A percentile compares a stretch with the other conserved stretches of the same genome.
Conservation (phyloP, 169 alveolate genomes). For the Plasmodium gallinaceum region DNA sequence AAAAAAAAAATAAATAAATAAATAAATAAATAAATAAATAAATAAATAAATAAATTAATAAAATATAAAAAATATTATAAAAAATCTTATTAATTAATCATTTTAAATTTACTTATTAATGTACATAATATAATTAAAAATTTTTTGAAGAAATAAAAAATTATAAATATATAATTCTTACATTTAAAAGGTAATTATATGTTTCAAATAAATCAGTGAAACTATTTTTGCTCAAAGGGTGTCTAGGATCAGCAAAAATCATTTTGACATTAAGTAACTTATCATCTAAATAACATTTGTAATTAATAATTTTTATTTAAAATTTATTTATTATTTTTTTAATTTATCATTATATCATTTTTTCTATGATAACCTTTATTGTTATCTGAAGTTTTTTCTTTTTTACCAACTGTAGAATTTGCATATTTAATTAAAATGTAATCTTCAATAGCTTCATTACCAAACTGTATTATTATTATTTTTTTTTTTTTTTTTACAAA, state of each 20-base stretch:
- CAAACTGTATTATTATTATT: constrained; percentile 28
- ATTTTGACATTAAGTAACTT: constrained; percentile 38
- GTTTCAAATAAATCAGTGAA: constrained; percentile 45
- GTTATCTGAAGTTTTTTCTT: background rate
- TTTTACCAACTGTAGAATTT: background rate
- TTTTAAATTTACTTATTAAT: background rate
- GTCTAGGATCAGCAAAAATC: constrained; percentile 74
- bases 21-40: background rate
- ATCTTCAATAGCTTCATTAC: constrained; percentile 65
- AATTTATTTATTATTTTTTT: background rate
- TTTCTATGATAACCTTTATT: constrained; percentile 5
- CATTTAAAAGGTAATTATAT: constrained; percentile 66
- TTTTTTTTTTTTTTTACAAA: too few relatives aligned
- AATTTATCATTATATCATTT: background rate
- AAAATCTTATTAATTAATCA: background rate
- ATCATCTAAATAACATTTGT: background rate
- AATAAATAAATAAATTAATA: background rate
- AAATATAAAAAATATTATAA: background rate
- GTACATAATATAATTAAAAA: background rate
- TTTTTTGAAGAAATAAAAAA: background rate
- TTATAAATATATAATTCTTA: constrained; percentile 4
- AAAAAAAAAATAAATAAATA: background rate
- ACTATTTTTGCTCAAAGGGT: constrained; percentile 60
- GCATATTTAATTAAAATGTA: constrained; percentile 46
- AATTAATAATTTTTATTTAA: background rate